Percentiles rank a stretch among this genome's conserved stretches.
Evolutionary conservation across 495 filamentous ascomycete species (phyloP).

Genomic region (Lichenothelia convexa): DNA sequence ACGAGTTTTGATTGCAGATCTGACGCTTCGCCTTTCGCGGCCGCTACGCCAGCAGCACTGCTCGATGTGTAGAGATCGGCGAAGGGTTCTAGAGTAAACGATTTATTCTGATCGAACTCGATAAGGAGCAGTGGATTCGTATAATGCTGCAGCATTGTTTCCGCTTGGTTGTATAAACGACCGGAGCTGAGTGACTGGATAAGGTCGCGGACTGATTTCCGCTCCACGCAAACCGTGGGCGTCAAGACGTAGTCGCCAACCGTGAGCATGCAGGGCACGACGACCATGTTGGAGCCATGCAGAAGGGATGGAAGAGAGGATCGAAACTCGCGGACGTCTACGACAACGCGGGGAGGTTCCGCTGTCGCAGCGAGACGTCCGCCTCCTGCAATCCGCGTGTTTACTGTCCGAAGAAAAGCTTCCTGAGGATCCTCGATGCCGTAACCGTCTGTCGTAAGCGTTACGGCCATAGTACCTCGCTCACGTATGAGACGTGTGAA

Average conservation of each 20-base stretch:
- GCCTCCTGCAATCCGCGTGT: conserved; percentile 90
- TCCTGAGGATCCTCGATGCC: conserved; percentile 73
- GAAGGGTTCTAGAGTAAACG: conserved; percentile 89
- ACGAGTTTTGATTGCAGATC: conserved; percentile 88
- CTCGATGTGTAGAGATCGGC: conserved; percentile 48
- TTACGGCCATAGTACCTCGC: conserved; percentile 78
- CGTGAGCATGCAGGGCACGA: conserved; percentile 86
- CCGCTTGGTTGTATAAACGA: conserved; percentile 76
- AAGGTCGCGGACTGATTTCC: conserved; percentile 79
- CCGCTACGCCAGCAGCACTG: conserved; percentile 44
- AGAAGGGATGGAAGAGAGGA: conserved; percentile 81
- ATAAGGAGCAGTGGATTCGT: conserved; percentile 80
- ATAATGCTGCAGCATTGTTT: conserved; percentile 90
- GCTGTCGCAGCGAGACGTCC: conserved; percentile 76
- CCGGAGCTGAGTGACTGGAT: conserved; percentile 84
- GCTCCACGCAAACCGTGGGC: conserved; percentile 79
- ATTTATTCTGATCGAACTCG: conserved; percentile 94
- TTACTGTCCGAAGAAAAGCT: conserved; percentile 82
- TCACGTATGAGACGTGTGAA: conserved; percentile 89
- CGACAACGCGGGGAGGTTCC: conserved; percentile 78
- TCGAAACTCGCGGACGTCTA: conserved; percentile 91
- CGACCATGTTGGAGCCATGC: conserved; percentile 66
- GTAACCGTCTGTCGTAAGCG: conserved; percentile 54
- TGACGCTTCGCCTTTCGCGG: conserved; percentile 31
- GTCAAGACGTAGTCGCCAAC: conserved; percentile 93